phyloP scores from a whole-genome alignment of 2,329 filamentous ascomycete genomes.

The Alternaria alternata region DNA sequence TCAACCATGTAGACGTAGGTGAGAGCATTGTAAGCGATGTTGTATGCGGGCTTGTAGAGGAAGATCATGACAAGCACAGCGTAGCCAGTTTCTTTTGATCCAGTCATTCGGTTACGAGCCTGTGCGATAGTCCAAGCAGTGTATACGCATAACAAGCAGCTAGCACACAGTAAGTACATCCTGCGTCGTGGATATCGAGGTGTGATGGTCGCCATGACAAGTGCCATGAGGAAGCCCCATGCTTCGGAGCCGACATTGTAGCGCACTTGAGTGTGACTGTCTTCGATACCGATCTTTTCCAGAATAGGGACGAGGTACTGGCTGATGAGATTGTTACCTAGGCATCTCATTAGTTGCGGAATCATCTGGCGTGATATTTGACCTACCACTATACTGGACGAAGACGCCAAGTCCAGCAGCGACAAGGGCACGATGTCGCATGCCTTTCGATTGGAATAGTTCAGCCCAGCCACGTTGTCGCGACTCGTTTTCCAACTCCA shows the following conservation, averaged over 20 bases:
- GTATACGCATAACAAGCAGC: constrained; percentile 45
- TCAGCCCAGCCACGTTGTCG: constrained; percentile 64
- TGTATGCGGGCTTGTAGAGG: constrained; percentile 62
- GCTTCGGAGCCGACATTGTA: constrained; percentile 66
- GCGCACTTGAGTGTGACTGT: constrained; percentile 47
- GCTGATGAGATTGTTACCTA: constrained; percentile 68
- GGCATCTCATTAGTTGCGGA: no score
- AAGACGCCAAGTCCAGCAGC: constrained; percentile 70
- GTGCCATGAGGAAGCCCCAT: constrained; percentile 65
- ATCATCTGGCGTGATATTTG: no score
- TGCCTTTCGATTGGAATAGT: constrained; percentile 68
- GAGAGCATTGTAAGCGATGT: constrained; percentile 65
- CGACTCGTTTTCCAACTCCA: constrained; percentile 64
- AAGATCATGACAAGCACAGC: constrained; percentile 61
- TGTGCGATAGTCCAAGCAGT: constrained; percentile 52
- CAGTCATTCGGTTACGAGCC: constrained; percentile 61
- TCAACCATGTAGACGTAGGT: constrained; percentile 64
- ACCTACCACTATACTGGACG: constrained; percentile 67
- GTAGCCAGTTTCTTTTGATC: constrained; percentile 45
- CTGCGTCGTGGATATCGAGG: constrained; percentile 64
- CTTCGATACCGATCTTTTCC: constrained; percentile 66
- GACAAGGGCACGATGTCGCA: constrained; percentile 69
- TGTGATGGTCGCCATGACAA: constrained; percentile 63
- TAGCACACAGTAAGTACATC: constrained; percentile 61
- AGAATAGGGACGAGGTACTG: constrained; percentile 73